Evolutionary conservation across 805 yeast genomes (phyloP).

Genomic region (Candida nonsorbophila): DNA sequence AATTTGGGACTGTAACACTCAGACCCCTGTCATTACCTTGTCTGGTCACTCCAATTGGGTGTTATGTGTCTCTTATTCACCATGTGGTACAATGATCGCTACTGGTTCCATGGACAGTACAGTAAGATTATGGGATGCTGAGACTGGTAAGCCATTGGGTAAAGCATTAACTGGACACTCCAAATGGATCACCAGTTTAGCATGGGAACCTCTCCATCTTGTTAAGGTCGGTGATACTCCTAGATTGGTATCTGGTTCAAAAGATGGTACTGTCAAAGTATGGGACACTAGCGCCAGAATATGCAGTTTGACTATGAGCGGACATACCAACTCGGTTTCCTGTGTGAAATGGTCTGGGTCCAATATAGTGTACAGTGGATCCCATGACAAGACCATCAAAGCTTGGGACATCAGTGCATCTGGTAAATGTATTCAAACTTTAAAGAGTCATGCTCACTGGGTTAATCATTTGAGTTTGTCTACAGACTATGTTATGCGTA

Average conservation of each 20-base stretch:
- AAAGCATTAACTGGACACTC: slow-evolving; percentile 72
- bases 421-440: slow-evolving; percentile 73
- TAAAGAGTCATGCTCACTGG: slow-evolving; percentile 96
- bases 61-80: slow-evolving; percentile 84
- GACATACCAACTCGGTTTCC: slow-evolving; percentile 84
- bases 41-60: slow-evolving; percentile 93
- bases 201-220: slow-evolving; percentile 93
- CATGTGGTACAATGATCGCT: slow-evolving; percentile 85
- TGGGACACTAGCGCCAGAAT: slow-evolving; percentile 81
- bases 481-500: slow-evolving; percentile 81
- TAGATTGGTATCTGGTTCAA: slow-evolving; percentile 79
- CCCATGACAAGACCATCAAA: slow-evolving; percentile 91
- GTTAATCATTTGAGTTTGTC: slow-evolving; percentile 89
- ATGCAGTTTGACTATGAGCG: slow-evolving; percentile 67
- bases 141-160: slow-evolving; percentile 69
- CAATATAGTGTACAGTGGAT: slow-evolving; percentile 77
- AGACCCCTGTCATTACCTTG: slow-evolving; percentile 79
- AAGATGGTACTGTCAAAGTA: slow-evolving; percentile 82
- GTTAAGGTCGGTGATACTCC: slow-evolving; percentile 62
- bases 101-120: slow-evolving; percentile 96
- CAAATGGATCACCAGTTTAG: slow-evolving; percentile 83
- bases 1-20: slow-evolving; percentile 95
- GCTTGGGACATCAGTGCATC: slow-evolving; percentile 78
- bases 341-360: slow-evolving; percentile 98
- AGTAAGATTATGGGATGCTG: slow-evolving; percentile 80